phyloP scores from a whole-genome alignment of 331 rosid genomes.

The Acacia pycnantha region DNA sequence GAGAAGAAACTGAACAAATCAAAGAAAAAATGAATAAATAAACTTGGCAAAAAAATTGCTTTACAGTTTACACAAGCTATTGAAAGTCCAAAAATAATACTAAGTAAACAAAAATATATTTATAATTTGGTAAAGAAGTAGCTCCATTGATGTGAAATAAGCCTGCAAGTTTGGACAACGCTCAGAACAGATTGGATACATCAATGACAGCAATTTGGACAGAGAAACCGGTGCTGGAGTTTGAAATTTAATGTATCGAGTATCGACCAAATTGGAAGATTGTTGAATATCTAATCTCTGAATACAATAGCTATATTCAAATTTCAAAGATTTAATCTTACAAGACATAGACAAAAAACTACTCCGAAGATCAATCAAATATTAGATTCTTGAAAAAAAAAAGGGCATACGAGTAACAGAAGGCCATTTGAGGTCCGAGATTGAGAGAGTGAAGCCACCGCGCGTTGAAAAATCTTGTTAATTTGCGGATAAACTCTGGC shows the following conservation, averaged over 20 bases:
- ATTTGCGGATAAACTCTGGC: slow-evolving; percentile 85
- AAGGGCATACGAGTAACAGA: slow-evolving; percentile 64
- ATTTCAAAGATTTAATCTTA: neutral
- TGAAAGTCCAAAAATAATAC: neutral
- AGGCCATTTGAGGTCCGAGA: slow-evolving; percentile 88
- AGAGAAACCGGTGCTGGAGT: neutral
- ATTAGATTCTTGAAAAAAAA: neutral
- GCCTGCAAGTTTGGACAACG: neutral
- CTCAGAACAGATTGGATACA: neutral
- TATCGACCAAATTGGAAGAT: neutral
- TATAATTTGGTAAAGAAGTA: neutral
- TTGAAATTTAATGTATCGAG: neutral
- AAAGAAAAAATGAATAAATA: neutral
- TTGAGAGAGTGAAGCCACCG: slow-evolving; percentile 74
- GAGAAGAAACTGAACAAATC: neutral
- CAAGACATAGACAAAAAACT: neutral
- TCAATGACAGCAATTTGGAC: neutral
- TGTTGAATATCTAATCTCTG: neutral
- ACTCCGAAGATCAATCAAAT: neutral
- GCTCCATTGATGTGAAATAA: neutral
- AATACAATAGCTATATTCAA: neutral
- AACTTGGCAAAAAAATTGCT: neutral
- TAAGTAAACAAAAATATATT: neutral
- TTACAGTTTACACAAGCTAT: neutral
- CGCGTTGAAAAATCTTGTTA: slow-evolving; percentile 86